Conservation (phyloP, 23 red algal species). For the Pyropia haitanensis region DNA sequence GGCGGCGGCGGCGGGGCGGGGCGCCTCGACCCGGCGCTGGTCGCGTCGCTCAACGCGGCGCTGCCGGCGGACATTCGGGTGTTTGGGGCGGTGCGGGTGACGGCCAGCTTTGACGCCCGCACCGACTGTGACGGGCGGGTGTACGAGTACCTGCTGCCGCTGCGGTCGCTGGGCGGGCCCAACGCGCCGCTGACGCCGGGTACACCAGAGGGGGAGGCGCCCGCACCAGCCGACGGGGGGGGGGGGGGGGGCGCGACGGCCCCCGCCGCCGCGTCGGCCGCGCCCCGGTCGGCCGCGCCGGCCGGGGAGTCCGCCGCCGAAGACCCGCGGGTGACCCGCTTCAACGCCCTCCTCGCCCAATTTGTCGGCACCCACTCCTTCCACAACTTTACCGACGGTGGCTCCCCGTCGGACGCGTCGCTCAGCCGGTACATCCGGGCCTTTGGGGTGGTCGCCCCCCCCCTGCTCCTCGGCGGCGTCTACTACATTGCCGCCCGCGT, state of each 20-base stretch:
- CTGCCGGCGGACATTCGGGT: constrained; percentile 51
- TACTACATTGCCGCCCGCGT: constrained; percentile 29
- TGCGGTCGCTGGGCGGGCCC: constrained; percentile 22
- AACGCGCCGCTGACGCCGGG: constrained; percentile 2
- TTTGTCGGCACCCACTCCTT: constrained; percentile 80
- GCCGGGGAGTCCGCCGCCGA: too few species aligned
- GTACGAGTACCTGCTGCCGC: constrained; percentile 86
- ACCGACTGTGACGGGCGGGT: constrained; percentile 42
- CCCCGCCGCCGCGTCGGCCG: too few species aligned
- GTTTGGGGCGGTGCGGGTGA: constrained; percentile 34
- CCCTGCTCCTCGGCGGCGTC: background rate
- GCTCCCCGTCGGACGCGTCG: constrained; percentile 15
- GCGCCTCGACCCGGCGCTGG: background rate
- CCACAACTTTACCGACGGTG: constrained; percentile 54
- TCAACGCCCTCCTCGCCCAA: constrained; percentile 25
- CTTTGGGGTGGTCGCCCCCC: constrained; percentile 4
- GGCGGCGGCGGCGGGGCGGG: constrained; percentile 1
- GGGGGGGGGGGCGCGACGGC: too few species aligned
- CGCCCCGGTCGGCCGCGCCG: too few species aligned
- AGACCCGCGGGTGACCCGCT: constrained; percentile 1
- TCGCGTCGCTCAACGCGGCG: constrained; percentile 13
- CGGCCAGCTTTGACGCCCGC: constrained; percentile 51
- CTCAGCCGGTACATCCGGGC: constrained; percentile 25
- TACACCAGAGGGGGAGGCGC: too few species aligned
- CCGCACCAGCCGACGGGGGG: too few species aligned